Conservation (phyloP, 2,329 filamentous ascomycete genomes). For the Cryoendolithus antarcticus region DNA sequence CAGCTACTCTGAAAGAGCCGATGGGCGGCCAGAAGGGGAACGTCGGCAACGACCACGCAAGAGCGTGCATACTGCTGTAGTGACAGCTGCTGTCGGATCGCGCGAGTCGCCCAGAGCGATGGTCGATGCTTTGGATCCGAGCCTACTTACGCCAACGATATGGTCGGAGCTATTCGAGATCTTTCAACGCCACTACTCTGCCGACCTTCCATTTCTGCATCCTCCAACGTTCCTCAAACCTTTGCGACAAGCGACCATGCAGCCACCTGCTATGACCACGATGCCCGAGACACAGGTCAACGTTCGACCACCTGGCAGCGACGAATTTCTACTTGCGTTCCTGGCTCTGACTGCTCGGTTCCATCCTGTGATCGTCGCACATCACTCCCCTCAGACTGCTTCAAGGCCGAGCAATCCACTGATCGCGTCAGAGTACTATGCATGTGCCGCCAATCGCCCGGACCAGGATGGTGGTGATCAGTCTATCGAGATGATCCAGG, state of each 20-base stretch:
- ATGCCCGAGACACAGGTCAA: slow-evolving; percentile 11
- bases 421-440: slow-evolving; percentile 53
- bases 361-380: slow-evolving; percentile 45
- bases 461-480: slow-evolving; percentile 31
- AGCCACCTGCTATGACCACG: slow-evolving; percentile 13
- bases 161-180: slow-evolving; percentile 60
- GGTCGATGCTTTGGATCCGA: slow-evolving; percentile 50
- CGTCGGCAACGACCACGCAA: slow-evolving; percentile 25
- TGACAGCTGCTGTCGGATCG: slow-evolving; percentile 25
- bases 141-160: slow-evolving; percentile 49
- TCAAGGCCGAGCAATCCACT: slow-evolving; percentile 38
- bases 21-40: slow-evolving; percentile 12
- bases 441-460: slow-evolving; percentile 42
- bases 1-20: slow-evolving; percentile 11
- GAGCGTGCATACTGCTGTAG: slow-evolving; percentile 24
- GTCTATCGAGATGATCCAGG: slow-evolving; percentile 53
- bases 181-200: slow-evolving; percentile 58
- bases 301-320: slow-evolving; percentile 40
- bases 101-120: slow-evolving; percentile 29
- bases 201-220: slow-evolving; percentile 61
- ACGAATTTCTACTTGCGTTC: slow-evolving; percentile 50
- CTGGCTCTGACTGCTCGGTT: slow-evolving; percentile 59
- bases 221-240: slow-evolving; percentile 47
- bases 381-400: slow-evolving; percentile 40
- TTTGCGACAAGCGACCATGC: slow-evolving; percentile 23